Evolutionary conservation across 345 rosid genomes (phyloP).

Genomic region (Rhizophora mangle): DNA sequence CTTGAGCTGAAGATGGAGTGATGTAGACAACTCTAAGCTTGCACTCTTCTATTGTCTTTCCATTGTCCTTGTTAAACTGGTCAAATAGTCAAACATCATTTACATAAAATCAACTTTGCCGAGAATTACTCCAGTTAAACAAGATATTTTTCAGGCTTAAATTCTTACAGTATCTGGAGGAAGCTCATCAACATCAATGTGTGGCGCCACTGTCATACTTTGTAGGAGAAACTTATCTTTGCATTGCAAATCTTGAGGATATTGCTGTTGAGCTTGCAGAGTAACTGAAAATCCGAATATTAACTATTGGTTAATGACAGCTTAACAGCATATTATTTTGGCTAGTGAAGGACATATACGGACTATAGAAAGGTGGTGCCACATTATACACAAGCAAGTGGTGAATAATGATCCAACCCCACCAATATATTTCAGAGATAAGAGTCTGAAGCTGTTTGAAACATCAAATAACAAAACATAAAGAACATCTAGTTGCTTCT

Average conservation of each 20-base stretch:
- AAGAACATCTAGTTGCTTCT: neutral
- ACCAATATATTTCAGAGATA: neutral
- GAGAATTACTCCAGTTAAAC: neutral
- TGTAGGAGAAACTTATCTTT: slow-evolving; percentile 96
- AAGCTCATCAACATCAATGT: slow-evolving; percentile 78
- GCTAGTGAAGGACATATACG: neutral
- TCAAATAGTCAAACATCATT: slow-evolving; percentile 14
- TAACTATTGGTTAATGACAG: slow-evolving; percentile 14
- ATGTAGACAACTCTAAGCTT: slow-evolving; percentile 77
- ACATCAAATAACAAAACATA: neutral
- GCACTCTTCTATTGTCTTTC: slow-evolving; percentile 61
- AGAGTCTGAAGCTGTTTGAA: neutral
- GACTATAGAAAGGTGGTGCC: slow-evolving; percentile 4
- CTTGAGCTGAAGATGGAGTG: slow-evolving; percentile 50
- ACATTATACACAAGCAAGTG: neutral
- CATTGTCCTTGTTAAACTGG: slow-evolving; percentile 72
- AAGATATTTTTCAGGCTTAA: slow-evolving; percentile 8
- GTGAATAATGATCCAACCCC: neutral
- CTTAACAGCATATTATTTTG: neutral
- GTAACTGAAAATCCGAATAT: slow-evolving; percentile 53
- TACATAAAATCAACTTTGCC: slow-evolving; percentile 2
- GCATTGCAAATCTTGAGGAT: slow-evolving; percentile 87
- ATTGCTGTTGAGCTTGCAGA: slow-evolving; percentile 79
- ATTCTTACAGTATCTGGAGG: slow-evolving; percentile 74
- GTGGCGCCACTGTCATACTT: slow-evolving; percentile 70